Evolutionary conservation across 169 alveolate species (phyloP), one percentile per base, ranked within the genome.

Genomic region (Cryptosporidium bovis): DNA sequence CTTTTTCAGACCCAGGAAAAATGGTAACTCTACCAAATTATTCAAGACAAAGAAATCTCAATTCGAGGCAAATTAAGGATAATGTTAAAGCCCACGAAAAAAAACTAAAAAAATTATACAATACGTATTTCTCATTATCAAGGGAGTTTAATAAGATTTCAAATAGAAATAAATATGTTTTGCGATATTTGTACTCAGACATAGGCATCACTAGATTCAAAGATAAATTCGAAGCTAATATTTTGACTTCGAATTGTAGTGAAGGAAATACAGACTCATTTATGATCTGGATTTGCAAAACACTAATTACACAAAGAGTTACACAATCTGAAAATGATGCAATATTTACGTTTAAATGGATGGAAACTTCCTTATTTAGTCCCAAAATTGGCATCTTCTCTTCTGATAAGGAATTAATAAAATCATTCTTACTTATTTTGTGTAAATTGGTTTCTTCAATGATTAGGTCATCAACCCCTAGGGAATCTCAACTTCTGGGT

Each of bases 291-390:
- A 77, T 77, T 24, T 77, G 71, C 34, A 40, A 60, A 27, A 62
- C 44, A 2, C 56, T 77, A 34, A 77, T 77, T 60, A 62, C 71
- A 2, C 87, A 71, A 31, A 56, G 87, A 40, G 71, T 77, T 24
- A 77, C 40, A 27, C 87, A 77, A 27, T 77, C 87, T 2, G 87
- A 77, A 77, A 44, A 40, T 5, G 87, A 77, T 31, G 71, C 87
- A 40, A 8, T 77, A 20, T 77, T 77, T 50, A 24, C 77, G 13
- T 77, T 27, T 77, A 29, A 34, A 29, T 77, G 87, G 87, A 77
- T 77, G 13, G 77, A 77, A 44, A 77, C 18, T 24, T 34, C 56
- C 20, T 10, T 77, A 56, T 51, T 77, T 34, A 60, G 64, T 29
- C 20, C 20, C 18, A 56, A 77, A 58, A 36, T 15, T 40, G 87